Percentiles rank a stretch among this genome's conserved stretches.
Evolutionary conservation across 257 asterid species (phyloP).

Genomic region (Fraxinus cuspidata): DNA sequence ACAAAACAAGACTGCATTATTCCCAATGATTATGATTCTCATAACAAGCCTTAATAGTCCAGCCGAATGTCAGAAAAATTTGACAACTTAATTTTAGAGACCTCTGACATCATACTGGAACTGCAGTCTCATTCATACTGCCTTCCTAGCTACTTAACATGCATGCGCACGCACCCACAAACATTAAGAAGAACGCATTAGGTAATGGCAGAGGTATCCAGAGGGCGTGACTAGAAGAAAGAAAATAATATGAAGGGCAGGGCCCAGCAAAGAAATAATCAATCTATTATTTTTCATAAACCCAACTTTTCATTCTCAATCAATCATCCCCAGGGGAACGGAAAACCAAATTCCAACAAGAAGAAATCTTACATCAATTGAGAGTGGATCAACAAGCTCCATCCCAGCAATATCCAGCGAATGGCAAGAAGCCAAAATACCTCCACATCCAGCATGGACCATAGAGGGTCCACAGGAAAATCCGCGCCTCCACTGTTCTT

Average conservation of each 20-base stretch:
- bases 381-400: constrained; percentile 97
- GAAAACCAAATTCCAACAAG: constrained; percentile 19
- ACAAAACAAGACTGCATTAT: background rate
- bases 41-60: background rate
- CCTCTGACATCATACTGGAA: background rate
- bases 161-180: background rate
- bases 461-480: constrained; percentile 97
- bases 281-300: background rate
- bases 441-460: constrained; percentile 99
- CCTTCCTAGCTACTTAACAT: background rate
- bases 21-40: background rate
- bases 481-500: constrained; percentile 98
- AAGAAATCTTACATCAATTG: constrained; percentile 70
- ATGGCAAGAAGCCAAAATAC: constrained; percentile 90
- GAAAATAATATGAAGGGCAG: background rate
- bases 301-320: constrained; percentile 10
- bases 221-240: background rate
- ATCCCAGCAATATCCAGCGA: constrained; percentile 93
- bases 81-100: constrained; percentile 8
- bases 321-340: constrained; percentile 9
- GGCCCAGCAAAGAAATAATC: constrained; percentile 11
- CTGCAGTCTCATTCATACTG: background rate
- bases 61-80: constrained; percentile 1
- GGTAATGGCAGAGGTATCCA: background rate
- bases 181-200: constrained; percentile 2